Percentiles rank a stretch among this genome's conserved stretches.
Conservation (phyloP, 1,284 basidiomycete genomes). For the Fomes fomentarius region DNA sequence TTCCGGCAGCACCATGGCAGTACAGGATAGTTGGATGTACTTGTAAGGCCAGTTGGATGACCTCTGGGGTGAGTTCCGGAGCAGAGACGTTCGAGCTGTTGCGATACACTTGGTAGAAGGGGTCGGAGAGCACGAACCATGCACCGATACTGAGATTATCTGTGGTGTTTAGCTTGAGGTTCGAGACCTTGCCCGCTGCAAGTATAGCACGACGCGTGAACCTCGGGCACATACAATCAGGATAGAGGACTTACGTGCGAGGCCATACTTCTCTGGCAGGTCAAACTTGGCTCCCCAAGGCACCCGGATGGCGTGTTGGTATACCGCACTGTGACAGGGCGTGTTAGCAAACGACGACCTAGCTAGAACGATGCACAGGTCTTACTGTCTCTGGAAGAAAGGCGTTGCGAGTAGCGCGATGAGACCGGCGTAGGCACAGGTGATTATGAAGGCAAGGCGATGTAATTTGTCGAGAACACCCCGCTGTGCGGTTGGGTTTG, state of each 20-base stretch:
- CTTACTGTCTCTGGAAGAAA: slow-evolving; percentile 76
- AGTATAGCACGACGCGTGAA: not conserved
- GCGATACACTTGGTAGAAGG: slow-evolving; percentile 55
- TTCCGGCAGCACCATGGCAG: slow-evolving; percentile 89
- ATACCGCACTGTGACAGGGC: slow-evolving; percentile 48
- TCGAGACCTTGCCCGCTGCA: slow-evolving; percentile 21
- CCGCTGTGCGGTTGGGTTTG: not conserved
- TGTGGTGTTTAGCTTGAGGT: slow-evolving; percentile 49
- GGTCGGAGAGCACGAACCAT: slow-evolving; percentile 87
- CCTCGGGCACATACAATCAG: not conserved
- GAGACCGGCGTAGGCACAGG: slow-evolving; percentile 56
- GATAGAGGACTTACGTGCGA: slow-evolving; percentile 68
- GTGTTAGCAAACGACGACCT: not conserved
- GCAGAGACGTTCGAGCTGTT: slow-evolving; percentile 33
- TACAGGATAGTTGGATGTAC: slow-evolving; percentile 80
- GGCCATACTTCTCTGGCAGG: slow-evolving; percentile 75
- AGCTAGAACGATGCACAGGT: slow-evolving; percentile 36
- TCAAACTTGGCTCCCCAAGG: slow-evolving; percentile 70
- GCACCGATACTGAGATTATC: slow-evolving; percentile 85
- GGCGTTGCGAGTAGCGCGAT: slow-evolving; percentile 63
- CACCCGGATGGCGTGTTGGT: slow-evolving; percentile 67
- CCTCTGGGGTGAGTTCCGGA: slow-evolving; percentile 36
- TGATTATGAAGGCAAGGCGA: slow-evolving; percentile 44
- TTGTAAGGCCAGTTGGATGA: slow-evolving; percentile 51
- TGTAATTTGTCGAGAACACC: slow-evolving; percentile 37